Conservation (phyloP, 129 eudicot genomes). For the carrot (Daucus carota) region DH1_v3.0 NC_030381.2:2636501-2637000, state of each 20-base stretch:
- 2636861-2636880: conserved; percentile 65
- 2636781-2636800: background rate
- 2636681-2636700: background rate
- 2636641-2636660: conserved; percentile 1
- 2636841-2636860: conserved; percentile 93
- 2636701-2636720: conserved; percentile 1
- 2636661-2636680: background rate
- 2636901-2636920: too few relatives aligned
- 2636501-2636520: background rate
- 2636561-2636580: background rate
- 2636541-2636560: background rate
- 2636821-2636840: conserved; percentile 57
- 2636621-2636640: background rate
- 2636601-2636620: background rate
- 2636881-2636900: conserved; percentile 61
- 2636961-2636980: too few relatives aligned
- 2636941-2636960: too few relatives aligned
- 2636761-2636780: background rate
- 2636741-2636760: background rate
- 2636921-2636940: too few relatives aligned
- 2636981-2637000: too few relatives aligned
- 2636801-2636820: background rate
- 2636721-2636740: background rate
- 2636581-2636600: background rate
- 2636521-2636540: background rate